phyloP scores from a whole-genome alignment of 2,329 filamentous ascomycete species.

The Raffaelea ambrosiae region DNA sequence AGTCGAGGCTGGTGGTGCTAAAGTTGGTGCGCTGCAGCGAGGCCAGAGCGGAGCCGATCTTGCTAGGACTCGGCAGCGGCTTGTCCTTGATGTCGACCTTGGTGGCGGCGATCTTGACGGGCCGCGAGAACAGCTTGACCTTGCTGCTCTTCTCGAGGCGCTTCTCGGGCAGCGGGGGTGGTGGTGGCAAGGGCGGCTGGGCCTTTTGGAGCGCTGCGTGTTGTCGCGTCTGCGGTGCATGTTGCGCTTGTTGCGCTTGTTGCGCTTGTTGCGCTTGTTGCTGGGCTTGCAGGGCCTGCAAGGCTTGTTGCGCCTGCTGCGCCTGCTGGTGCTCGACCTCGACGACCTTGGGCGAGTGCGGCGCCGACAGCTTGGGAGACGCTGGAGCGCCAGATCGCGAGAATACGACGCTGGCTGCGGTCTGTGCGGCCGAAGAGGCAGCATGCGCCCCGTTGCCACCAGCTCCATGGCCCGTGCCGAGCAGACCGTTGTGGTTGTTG shows the following conservation, averaged over 20 bases:
- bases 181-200: constrained; percentile 24
- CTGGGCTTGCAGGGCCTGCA: no score
- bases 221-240: constrained; percentile 17
- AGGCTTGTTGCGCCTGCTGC: no score
- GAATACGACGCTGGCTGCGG: constrained; percentile 67
- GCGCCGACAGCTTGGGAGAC: constrained; percentile 35
- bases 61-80: constrained; percentile 63
- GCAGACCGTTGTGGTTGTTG: constrained; percentile 44
- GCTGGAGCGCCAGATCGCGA: constrained; percentile 48
- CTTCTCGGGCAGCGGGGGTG: constrained; percentile 45
- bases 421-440: constrained; percentile 49
- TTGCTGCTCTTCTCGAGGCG: constrained; percentile 65
- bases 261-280: no score
- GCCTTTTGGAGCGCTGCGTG: constrained; percentile 11
- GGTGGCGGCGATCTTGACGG: constrained; percentile 63
- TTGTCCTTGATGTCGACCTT: constrained; percentile 61
- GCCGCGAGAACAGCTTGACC: constrained; percentile 73
- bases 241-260: no score
- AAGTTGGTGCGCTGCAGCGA: constrained; percentile 58
- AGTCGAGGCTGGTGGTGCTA: constrained; percentile 65
- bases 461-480: constrained; percentile 38
- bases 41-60: constrained; percentile 58
- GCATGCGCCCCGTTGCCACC: no score
- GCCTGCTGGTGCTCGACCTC: constrained; percentile 10
- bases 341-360: constrained; percentile 21